phyloP scores from a whole-genome alignment of 2,329 filamentous ascomycete species.

The Diaporthe ilicicola region DNA sequence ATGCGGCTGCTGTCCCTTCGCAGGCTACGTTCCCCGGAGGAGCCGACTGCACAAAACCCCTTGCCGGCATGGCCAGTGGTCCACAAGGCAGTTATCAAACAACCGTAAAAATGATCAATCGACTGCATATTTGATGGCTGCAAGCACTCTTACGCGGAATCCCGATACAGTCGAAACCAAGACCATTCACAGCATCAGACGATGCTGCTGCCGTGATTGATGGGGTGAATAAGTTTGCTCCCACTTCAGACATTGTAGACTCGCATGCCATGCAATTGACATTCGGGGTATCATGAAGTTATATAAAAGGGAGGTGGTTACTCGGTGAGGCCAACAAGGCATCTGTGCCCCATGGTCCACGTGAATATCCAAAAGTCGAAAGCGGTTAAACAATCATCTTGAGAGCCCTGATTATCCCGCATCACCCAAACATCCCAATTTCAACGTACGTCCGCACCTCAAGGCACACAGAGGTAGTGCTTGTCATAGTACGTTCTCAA shows the following conservation, averaged over 20 bases:
- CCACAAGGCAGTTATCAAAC: neutral
- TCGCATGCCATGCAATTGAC: neutral
- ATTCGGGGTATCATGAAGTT: neutral
- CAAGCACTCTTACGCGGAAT: neutral
- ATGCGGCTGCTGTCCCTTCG: neutral
- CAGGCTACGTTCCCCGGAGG: neutral
- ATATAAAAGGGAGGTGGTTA: neutral
- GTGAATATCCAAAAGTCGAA: neutral
- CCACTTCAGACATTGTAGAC: neutral
- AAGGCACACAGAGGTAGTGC: slow-evolving; percentile 5
- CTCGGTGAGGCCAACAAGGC: neutral
- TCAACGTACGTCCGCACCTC: neutral
- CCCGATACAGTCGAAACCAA: neutral
- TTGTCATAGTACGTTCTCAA: neutral
- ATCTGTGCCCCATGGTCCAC: neutral
- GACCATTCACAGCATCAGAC: neutral
- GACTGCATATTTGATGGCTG: neutral
- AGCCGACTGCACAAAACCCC: neutral
- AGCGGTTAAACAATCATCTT: neutral
- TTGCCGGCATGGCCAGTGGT: neutral
- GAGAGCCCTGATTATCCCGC: neutral
- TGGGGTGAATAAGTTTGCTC: neutral
- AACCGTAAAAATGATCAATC: neutral
- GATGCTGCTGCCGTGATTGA: neutral
- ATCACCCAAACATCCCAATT: neutral